phyloP scores from a whole-genome alignment of 768 basidiomycete genomes.

The Mycena belliarum region DNA sequence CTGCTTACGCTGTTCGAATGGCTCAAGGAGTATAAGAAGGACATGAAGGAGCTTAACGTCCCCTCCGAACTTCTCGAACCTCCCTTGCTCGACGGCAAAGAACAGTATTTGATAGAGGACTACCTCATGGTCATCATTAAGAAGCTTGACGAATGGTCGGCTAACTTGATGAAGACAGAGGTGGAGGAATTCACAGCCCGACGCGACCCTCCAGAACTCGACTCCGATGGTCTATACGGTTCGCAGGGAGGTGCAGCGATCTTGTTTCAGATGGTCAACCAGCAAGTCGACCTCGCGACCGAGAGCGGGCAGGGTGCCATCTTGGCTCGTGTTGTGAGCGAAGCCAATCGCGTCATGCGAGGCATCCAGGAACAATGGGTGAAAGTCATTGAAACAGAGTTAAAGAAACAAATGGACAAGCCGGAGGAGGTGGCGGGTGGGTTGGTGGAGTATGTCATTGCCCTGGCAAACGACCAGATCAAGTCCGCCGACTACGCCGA shows the following conservation, averaged over 20 bases:
- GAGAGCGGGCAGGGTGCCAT: slow-evolving; percentile 96
- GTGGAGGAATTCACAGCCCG: slow-evolving; percentile 80
- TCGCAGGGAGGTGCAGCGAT: slow-evolving; percentile 91
- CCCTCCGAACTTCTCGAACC: slow-evolving; percentile 82
- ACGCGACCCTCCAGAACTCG: slow-evolving; percentile 83
- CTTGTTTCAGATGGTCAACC: slow-evolving; percentile 97
- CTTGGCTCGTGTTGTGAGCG: slow-evolving; percentile 85
- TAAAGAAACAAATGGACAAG: slow-evolving; percentile 84
- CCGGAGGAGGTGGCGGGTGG: slow-evolving; percentile 87
- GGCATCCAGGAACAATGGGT: slow-evolving; percentile 87
- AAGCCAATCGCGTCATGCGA: slow-evolving; percentile 88
- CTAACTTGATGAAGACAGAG: slow-evolving; percentile 92
- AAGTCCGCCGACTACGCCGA: slow-evolving; percentile 95
- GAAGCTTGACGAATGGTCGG: slow-evolving; percentile 97
- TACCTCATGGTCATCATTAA: slow-evolving; percentile 91
- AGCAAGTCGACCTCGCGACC: slow-evolving; percentile 91
- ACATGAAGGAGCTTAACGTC: slow-evolving; percentile 92
- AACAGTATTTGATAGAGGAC: slow-evolving; percentile 91
- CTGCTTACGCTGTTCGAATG: slow-evolving; percentile 87
- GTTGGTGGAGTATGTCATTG: slow-evolving; percentile 93
- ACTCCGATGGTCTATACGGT: slow-evolving; percentile 87
- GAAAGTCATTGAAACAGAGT: slow-evolving; percentile 78
- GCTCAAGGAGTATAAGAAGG: slow-evolving; percentile 94
- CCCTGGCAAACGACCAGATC: slow-evolving; percentile 96
- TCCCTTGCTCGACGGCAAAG: slow-evolving; percentile 91